Base-by-base conservation (phyloP, 768 basidiomycete species). In the Zangia roseola region DNA sequence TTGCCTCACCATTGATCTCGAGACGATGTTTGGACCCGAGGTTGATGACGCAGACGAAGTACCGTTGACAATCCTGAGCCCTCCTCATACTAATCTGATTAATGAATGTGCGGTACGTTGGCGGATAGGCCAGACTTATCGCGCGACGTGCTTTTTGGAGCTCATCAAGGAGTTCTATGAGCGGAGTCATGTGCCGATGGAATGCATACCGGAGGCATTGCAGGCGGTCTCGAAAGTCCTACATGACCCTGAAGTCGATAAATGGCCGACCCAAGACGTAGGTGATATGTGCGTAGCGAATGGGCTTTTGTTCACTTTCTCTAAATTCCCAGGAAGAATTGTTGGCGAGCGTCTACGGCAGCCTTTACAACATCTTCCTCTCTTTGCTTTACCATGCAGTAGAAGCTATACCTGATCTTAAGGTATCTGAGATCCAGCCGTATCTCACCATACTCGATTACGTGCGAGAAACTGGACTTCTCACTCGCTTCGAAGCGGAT, bases 31-130 rank as follows among this genome's bases (percentile, higher is more conserved):
- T 41, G 87, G 87, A 39, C 88, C 91, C 5, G 88, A 89, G 49
- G 86, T 97, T n/a, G 87, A 92, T 39, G 91, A 93, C 57, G 88
- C 91, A 57, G 91, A 97, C 56, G 94, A 98, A 71, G 95, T 99
- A 14, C 91, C 94, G 0, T 73, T 98, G 31, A 90, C 91, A 7
- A 97, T 99, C 48, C 70, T 99, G 16, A 91, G 91, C 4, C 63
- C 79, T 2, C 64, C 78, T 10, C 91, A 97, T 63, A 75, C 91
- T 35, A 87, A 89, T 48, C 73, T 99, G 31, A 79, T 97, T 56
- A 86, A 86, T 49, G 90, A 94, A 57, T 94, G 92, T 57, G 91
- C 91, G 3, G 57, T 88, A 50, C 78, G 92, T 35, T 98, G 97
- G 97, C 77, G 95, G 40, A 85, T 98, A 53, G 80, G 83, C 2